These are phyloP conservation scores for Serendipita sp. DNA, from an alignment of 768 basidiomycete species.

Conservation along the genomic window DNA sequence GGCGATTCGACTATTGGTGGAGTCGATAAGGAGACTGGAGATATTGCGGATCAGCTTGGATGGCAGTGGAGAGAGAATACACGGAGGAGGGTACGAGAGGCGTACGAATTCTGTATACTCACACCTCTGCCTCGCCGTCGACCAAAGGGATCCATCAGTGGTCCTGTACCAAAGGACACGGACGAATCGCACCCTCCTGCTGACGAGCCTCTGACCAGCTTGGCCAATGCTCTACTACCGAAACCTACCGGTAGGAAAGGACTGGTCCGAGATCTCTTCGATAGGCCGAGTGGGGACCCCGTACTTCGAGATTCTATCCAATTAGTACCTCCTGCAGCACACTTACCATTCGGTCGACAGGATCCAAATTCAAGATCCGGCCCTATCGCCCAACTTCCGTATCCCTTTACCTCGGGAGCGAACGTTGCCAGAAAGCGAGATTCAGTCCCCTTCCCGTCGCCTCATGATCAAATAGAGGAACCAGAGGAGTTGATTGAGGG, in stretches of 20 bases:
- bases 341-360: constrained; percentile 17
- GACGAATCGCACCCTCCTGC: constrained; percentile 1
- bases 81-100: constrained; percentile 52
- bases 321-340: constrained; percentile 21
- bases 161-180: neutral
- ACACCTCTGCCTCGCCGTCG: constrained; percentile 9
- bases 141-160: neutral
- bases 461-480: constrained; percentile 19
- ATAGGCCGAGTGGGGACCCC: constrained; percentile 25
- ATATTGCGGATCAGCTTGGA: constrained; percentile 35
- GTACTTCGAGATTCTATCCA: constrained; percentile 19
- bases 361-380: constrained; percentile 24
- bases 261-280: constrained; percentile 51
- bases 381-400: constrained; percentile 40
- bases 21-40: constrained; percentile 25
- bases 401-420: constrained; percentile 41
- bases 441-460: constrained; percentile 58
- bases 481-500: constrained; percentile 31
- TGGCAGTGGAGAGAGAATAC: constrained; percentile 73
- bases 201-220: constrained; percentile 28
- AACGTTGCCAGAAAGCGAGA: constrained; percentile 25
- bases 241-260: constrained; percentile 31
- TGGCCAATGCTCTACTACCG: constrained; percentile 41
- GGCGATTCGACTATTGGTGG: neutral
- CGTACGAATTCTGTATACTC: constrained; percentile 64